Percentiles rank a stretch among this genome's conserved stretches.
Conservation (phyloP, 768 basidiomycete genomes). For the Solioccasus polychromus region DNA sequence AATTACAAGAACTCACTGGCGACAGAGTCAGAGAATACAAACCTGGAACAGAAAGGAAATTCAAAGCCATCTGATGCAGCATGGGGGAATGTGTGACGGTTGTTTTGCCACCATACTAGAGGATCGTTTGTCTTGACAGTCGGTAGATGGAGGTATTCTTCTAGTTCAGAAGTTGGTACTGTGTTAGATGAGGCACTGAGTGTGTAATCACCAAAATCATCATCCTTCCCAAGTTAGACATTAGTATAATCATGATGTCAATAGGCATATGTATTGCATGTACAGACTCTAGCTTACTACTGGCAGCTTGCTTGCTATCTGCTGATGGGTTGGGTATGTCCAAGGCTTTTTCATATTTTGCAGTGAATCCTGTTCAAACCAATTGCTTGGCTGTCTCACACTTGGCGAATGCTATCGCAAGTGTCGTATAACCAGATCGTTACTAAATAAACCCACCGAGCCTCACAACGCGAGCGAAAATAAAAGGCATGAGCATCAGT, state of each 20-base stretch:
- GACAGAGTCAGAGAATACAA: background rate
- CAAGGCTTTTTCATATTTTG: background rate
- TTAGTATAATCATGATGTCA: no score
- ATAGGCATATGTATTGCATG: no score
- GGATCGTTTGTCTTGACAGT: slow-evolving; percentile 6
- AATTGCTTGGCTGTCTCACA: background rate
- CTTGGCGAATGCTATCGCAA: no score
- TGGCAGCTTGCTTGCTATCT: background rate
- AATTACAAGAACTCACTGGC: no score
- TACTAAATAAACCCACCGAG: no score
- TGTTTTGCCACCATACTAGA: slow-evolving; percentile 14
- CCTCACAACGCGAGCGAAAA: no score
- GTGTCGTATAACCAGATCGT: no score
- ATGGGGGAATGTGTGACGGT: slow-evolving; percentile 9
- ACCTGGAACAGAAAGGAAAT: slow-evolving; percentile 23
- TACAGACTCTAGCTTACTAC: no score
- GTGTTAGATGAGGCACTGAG: background rate
- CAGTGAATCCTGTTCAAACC: background rate
- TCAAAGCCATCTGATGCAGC: slow-evolving; percentile 17
- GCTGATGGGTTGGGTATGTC: background rate
- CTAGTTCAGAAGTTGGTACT: background rate
- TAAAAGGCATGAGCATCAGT: no score
- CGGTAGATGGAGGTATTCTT: background rate
- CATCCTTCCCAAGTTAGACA: no score
- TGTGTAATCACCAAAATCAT: background rate